These are phyloP conservation scores for Sugiyamaella americana DNA, from an alignment of 805 yeast genomes.

Conservation along the genomic window DNA sequence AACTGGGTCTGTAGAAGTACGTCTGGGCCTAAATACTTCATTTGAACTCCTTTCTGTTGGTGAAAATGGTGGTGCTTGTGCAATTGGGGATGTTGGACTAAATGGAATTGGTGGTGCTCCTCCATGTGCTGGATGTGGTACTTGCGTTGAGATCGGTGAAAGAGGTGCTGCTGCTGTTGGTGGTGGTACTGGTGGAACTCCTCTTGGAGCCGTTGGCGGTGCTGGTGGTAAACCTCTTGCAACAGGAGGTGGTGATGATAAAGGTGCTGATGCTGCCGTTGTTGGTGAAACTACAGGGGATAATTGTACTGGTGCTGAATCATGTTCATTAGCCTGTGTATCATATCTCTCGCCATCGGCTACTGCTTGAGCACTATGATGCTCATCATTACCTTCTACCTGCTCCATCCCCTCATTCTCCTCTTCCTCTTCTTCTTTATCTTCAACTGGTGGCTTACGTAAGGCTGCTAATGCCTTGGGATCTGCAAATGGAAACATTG, in stretches of 20 bases:
- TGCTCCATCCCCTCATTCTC: conserved; percentile 12
- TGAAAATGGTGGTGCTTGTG: not conserved
- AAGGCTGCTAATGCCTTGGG: conserved; percentile 31
- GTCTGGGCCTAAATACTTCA: not conserved
- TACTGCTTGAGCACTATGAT: conserved; percentile 6
- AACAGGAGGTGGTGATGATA: not conserved
- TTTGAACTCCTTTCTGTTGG: not conserved
- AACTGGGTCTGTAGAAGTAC: not conserved
- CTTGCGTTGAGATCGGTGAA: not conserved
- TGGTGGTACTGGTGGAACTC: not conserved
- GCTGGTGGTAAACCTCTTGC: not conserved
- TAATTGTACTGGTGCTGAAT: conserved; percentile 9
- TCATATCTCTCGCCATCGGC: not conserved
- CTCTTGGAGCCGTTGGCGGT: not conserved
- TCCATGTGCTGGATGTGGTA: not conserved
- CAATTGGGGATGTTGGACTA: not conserved
- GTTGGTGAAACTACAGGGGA: conserved; percentile 4
- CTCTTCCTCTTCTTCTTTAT: conserved; percentile 27
- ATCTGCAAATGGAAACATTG: conserved; percentile 48
- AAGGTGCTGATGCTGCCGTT: not conserved
- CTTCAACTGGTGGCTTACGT: conserved; percentile 13
- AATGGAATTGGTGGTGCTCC: not conserved
- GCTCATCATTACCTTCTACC: conserved; percentile 11
- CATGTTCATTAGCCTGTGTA: conserved; percentile 10
- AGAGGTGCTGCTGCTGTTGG: not conserved